These are phyloP conservation scores for Sporormia fimetaria DNA, from an alignment of 495 filamentous ascomycete species.

Conservation along the genomic window DNA sequence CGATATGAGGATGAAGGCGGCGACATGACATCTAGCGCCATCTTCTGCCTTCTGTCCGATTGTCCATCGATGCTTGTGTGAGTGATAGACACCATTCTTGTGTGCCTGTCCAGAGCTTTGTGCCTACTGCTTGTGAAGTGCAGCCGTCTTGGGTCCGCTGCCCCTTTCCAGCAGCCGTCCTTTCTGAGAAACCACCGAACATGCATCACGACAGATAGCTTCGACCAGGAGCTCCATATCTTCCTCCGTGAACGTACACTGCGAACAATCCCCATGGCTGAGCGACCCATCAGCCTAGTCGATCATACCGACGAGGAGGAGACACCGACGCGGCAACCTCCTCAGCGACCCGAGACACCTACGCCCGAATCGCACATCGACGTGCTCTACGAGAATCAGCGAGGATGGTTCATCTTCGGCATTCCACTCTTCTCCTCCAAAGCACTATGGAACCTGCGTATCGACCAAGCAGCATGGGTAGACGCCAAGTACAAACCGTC, in stretches of 20 bases:
- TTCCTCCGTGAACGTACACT: not conserved
- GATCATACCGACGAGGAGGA: constrained; percentile 35
- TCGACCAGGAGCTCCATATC: not conserved
- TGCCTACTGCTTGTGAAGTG: too few relatives aligned
- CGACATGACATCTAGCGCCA: too few relatives aligned
- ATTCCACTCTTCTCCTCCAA: constrained; percentile 76
- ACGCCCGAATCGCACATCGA: constrained; percentile 50
- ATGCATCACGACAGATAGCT: too few relatives aligned
- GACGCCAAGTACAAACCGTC: constrained; percentile 59
- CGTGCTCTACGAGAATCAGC: constrained; percentile 79
- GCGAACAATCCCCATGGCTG: constrained; percentile 35
- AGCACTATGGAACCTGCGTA: constrained; percentile 57
- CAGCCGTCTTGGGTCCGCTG: too few relatives aligned
- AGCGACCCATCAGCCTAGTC: constrained; percentile 50
- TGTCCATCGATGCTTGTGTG: too few relatives aligned
- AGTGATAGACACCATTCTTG: too few relatives aligned
- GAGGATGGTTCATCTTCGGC: constrained; percentile 64
- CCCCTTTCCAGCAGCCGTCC: too few relatives aligned
- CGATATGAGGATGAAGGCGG: too few relatives aligned
- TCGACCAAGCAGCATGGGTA: constrained; percentile 81
- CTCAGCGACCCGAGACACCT: constrained; percentile 4
- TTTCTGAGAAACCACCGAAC: too few relatives aligned
- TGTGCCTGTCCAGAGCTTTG: too few relatives aligned
- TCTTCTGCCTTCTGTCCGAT: too few relatives aligned
- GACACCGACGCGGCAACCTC: constrained; percentile 13